Evolutionary conservation across 1,284 basidiomycete genomes (phyloP).

Genomic region (Ustilago xerochloae): DNA sequence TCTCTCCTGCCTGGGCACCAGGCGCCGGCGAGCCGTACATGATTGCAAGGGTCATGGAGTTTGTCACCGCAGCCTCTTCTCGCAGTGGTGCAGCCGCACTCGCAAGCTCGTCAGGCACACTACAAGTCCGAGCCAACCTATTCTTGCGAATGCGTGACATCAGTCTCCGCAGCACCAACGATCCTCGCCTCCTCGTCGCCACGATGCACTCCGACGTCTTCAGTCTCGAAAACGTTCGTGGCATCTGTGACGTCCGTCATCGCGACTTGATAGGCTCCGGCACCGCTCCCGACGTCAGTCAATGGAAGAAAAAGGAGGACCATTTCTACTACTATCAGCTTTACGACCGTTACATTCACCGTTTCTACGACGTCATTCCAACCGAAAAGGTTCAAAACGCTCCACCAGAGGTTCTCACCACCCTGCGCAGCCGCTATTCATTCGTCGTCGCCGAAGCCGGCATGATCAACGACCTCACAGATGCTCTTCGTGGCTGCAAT

Average conservation of each 20-base stretch:
- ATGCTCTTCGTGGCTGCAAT: constrained; percentile 83
- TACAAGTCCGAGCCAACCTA: constrained; percentile 83
- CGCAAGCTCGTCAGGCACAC: constrained; percentile 69
- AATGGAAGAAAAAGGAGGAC: constrained; percentile 95
- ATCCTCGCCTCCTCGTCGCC: constrained; percentile 87
- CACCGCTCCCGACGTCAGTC: constrained; percentile 77
- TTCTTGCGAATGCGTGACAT: constrained; percentile 93
- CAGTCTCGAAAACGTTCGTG: constrained; percentile 88
- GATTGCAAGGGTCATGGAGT: constrained; percentile 94
- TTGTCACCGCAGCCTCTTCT: constrained; percentile 81
- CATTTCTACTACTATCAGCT: constrained; percentile 93
- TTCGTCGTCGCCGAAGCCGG: constrained; percentile 95
- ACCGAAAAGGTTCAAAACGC: constrained; percentile 85
- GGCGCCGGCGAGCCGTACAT: constrained; percentile 88
- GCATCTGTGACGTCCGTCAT: constrained; percentile 90
- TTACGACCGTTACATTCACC: constrained; percentile 97
- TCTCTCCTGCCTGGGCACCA: constrained; percentile 87
- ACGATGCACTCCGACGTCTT: constrained; percentile 95
- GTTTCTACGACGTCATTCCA: constrained; percentile 95
- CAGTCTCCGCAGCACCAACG: constrained; percentile 82
- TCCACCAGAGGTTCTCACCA: constrained; percentile 65
- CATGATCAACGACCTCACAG: constrained; percentile 88
- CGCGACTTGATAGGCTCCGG: constrained; percentile 82
- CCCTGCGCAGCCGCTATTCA: constrained; percentile 84
- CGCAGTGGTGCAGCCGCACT: constrained; percentile 75